These are phyloP conservation scores for Phlebiopsis gigantea DNA, from an alignment of 768 basidiomycete genomes.

Conservation along the genomic window DNA sequence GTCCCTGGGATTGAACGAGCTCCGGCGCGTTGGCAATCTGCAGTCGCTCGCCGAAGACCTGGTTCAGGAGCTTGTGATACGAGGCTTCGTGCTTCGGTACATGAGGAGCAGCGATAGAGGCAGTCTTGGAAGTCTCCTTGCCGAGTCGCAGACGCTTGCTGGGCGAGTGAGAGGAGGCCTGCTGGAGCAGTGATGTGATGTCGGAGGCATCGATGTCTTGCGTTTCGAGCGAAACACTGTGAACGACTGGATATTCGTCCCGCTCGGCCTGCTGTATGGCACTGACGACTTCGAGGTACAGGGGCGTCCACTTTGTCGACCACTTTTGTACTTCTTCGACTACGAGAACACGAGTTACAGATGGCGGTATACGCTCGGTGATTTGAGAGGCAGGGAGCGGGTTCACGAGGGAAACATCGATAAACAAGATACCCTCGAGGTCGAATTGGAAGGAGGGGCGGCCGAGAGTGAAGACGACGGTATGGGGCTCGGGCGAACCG, in stretches of 20 bases:
- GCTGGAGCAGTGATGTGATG: conserved; percentile 47
- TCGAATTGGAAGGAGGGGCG: conserved; percentile 34
- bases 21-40: conserved; percentile 83
- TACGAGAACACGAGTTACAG: conserved; percentile 65
- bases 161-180: conserved; percentile 31
- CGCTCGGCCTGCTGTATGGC: conserved; percentile 48
- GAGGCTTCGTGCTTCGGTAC: conserved; percentile 89
- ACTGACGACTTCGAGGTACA: conserved; percentile 77
- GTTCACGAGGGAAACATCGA: conserved; percentile 60
- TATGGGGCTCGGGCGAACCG: conserved; percentile 55
- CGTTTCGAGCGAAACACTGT: conserved; percentile 60
- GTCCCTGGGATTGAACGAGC: conserved; percentile 63
- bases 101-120: conserved; percentile 38
- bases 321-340: conserved; percentile 76
- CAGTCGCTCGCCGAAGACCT: conserved; percentile 73
- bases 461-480: conserved; percentile 71
- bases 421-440: conserved; percentile 56
- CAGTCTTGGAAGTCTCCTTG: conserved; percentile 23
- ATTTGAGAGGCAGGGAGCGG: conserved; percentile 61
- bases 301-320: conserved; percentile 81
- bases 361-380: conserved; percentile 52
- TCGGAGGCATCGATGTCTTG: conserved; percentile 34
- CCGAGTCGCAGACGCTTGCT: conserved; percentile 42
- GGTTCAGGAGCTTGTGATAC: conserved; percentile 83
- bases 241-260: conserved; percentile 42